Evolutionary conservation across 768 basidiomycete genomes (phyloP).

Genomic region (Coprinopsis marcescibilis): DNA sequence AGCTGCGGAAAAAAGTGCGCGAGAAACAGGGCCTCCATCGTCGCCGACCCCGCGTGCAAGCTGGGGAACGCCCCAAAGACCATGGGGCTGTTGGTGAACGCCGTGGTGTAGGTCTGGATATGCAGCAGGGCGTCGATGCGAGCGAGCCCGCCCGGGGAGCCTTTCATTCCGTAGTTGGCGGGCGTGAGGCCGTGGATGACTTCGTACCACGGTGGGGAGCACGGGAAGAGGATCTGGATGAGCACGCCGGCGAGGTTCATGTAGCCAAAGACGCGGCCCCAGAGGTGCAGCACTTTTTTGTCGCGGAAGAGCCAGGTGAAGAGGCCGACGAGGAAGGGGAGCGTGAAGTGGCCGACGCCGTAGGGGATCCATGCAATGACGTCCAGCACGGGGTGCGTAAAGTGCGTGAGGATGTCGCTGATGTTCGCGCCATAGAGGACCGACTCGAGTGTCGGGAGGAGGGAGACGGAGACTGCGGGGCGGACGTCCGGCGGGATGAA

Average conservation of each 20-base stretch:
- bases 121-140: conserved; percentile 90
- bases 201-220: conserved; percentile 97
- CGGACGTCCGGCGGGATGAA: conserved; percentile 76
- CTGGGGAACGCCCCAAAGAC: conserved; percentile 97
- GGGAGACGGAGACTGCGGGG: conserved; percentile 82
- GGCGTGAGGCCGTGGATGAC: conserved; percentile 94
- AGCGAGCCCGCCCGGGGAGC: conserved; percentile 88
- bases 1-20: conserved; percentile 89
- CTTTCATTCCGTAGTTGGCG: conserved; percentile 86
- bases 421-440: conserved; percentile 98
- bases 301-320: conserved; percentile 88
- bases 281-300: conserved; percentile 74
- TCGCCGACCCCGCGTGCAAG: conserved; percentile 85
- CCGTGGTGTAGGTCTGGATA: conserved; percentile 63
- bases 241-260: conserved; percentile 88
- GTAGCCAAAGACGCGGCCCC: conserved; percentile 86
- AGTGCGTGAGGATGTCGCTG: conserved; percentile 92
- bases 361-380: conserved; percentile 96
- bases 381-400: conserved; percentile 89
- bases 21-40: conserved; percentile 88
- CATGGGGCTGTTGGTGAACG: conserved; percentile 84
- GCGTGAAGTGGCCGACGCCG: conserved; percentile 85
- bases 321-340: conserved; percentile 83
- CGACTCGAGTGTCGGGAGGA: conserved; percentile 91
- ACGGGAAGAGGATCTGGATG: conserved; percentile 84